These are phyloP conservation scores for Puccinellia tenuiflora DNA, from an alignment of 176 grass and related monocot species.

Conservation along the genomic window DNA sequence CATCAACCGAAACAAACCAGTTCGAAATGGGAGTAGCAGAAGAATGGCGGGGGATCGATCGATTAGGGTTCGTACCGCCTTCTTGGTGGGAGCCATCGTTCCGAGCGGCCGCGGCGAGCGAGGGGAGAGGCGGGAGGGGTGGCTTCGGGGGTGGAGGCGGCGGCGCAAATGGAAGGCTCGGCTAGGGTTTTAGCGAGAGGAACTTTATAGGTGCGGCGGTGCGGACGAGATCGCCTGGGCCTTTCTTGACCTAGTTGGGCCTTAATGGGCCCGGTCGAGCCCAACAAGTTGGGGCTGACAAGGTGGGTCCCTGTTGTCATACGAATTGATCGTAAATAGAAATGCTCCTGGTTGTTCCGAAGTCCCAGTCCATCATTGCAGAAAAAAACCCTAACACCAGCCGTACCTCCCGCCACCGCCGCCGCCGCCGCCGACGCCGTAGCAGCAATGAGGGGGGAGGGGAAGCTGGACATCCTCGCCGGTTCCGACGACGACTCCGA, in stretches of 20 bases:
- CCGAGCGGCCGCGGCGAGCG: background rate
- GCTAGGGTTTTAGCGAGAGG: conserved; percentile 5
- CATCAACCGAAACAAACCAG: background rate
- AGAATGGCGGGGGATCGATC: background rate
- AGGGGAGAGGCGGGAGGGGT: background rate
- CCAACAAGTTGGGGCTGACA: background rate
- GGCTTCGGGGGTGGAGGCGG: conserved; percentile 15
- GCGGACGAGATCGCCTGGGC: background rate
- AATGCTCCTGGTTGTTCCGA: background rate
- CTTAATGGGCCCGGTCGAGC: background rate
- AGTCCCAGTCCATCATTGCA: background rate
- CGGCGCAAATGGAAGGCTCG: conserved; percentile 37
- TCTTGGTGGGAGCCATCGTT: conserved; percentile 89
- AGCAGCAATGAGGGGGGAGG: background rate
- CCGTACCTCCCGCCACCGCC: background rate
- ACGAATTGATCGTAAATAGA: background rate
- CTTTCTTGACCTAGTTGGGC: conserved; percentile 9
- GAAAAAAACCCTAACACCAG: conserved; percentile 33
- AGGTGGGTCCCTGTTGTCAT: background rate
- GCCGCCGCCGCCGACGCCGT: background rate
- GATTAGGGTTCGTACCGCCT: conserved; percentile 50
- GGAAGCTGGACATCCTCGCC: conserved; percentile 19
- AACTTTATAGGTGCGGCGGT: background rate
- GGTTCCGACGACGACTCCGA: conserved; percentile 32
- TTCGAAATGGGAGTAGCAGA: background rate